These are phyloP conservation scores for Cnidoscolus chayamansa DNA, from an alignment of 441 rosid genomes.

Conservation along the genomic window DNA sequence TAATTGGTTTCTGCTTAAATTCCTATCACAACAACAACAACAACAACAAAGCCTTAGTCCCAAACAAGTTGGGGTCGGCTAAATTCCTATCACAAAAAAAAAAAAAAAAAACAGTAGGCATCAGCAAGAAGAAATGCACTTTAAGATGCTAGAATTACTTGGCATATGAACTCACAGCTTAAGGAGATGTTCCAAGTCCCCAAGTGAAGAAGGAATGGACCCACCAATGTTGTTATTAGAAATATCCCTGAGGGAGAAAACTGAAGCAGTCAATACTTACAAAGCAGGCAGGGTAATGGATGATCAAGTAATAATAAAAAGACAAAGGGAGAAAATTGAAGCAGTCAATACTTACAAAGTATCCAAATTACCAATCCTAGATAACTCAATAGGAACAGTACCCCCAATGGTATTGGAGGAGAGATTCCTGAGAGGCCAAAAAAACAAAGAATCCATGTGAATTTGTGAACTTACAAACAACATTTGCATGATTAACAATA, in stretches of 20 bases:
- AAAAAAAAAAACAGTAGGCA: background rate
- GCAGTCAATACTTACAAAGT: constrained; percentile 54
- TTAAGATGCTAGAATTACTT: constrained; percentile 12
- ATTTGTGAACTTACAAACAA: background rate
- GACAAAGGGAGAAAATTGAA: constrained; percentile 1
- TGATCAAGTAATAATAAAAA: background rate
- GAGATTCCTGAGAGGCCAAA: constrained; percentile 51
- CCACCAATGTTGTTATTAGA: constrained; percentile 77
- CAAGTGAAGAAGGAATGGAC: constrained; percentile 79
- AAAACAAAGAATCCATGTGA: background rate
- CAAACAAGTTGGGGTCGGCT: background rate
- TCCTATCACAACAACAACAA: constrained; percentile 19
- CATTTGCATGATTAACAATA: background rate
- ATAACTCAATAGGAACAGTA: constrained; percentile 76
- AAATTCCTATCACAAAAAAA: constrained; percentile 36
- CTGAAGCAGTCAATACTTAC: background rate
- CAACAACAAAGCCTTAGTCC: no score
- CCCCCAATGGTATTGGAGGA: constrained; percentile 72
- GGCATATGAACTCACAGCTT: constrained; percentile 59
- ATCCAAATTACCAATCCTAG: constrained; percentile 90
- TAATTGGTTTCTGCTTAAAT: constrained; percentile 74
- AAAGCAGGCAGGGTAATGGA: no score
- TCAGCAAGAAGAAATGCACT: constrained; percentile 9
- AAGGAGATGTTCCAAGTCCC: constrained; percentile 93
- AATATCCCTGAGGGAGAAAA: constrained; percentile 54